Conservation (phyloP, 2,329 filamentous ascomycete species). For the Davidsoniella australis region DNA sequence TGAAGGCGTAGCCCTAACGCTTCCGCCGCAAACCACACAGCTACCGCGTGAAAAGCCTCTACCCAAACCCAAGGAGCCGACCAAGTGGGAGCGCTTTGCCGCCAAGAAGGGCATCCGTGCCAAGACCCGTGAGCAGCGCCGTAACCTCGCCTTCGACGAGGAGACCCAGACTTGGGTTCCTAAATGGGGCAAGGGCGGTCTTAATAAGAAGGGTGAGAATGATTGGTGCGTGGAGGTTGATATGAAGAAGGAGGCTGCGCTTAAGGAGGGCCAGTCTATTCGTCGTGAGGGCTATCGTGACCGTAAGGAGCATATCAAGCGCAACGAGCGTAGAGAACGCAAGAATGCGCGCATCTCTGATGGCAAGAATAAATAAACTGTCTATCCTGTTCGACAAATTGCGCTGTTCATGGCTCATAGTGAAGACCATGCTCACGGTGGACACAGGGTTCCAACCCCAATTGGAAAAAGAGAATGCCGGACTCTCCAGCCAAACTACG, state of each 20-base stretch:
- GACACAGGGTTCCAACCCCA: too few relatives aligned
- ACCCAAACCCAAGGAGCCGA: conserved; percentile 63
- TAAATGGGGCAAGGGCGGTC: conserved; percentile 87
- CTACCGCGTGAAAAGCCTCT: conserved; percentile 87
- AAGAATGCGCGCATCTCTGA: conserved; percentile 40
- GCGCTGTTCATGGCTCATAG: too few relatives aligned
- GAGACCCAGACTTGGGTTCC: conserved; percentile 73
- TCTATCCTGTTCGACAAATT: too few relatives aligned
- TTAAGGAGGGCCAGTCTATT: conserved; percentile 44
- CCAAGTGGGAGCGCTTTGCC: conserved; percentile 93
- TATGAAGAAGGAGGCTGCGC: conserved; percentile 48
- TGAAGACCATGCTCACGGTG: too few relatives aligned
- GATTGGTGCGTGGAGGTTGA: conserved; percentile 92
- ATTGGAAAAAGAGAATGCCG: too few relatives aligned
- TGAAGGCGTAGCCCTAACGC: conserved; percentile 58
- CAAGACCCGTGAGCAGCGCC: conserved; percentile 61
- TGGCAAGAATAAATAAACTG: conserved; percentile 12
- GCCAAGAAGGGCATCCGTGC: conserved; percentile 91
- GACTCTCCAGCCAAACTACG: too few relatives aligned
- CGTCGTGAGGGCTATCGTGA: conserved; percentile 45
- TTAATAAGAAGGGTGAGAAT: conserved; percentile 67
- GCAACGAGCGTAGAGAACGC: conserved; percentile 53
- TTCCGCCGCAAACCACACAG: conserved; percentile 51
- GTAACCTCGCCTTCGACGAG: conserved; percentile 70
- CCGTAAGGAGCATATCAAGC: conserved; percentile 50